Evolutionary conservation across 2,329 filamentous ascomycete genomes (phyloP).

Genomic region (Colletotrichum lupini): DNA sequence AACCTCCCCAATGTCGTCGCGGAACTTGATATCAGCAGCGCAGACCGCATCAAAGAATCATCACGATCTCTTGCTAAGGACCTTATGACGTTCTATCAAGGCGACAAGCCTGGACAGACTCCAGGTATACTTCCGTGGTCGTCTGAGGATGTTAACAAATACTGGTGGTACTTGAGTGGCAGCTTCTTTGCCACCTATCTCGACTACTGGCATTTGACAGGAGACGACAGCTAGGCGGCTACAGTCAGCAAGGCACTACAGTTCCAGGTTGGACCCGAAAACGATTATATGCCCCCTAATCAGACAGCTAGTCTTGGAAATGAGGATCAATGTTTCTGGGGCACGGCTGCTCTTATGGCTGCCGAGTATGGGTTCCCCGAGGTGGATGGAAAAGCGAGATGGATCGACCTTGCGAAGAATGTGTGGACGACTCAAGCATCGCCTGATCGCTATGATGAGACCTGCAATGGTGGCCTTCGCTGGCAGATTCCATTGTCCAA

Average conservation of each 20-base stretch:
- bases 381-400: conserved; percentile 54
- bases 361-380: conserved; percentile 65
- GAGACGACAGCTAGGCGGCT: conserved; percentile 63
- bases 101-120: conserved; percentile 42
- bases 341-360: conserved; percentile 65
- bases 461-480: conserved; percentile 71
- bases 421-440: conserved; percentile 64
- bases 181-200: conserved; percentile 47
- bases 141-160: conserved; percentile 42
- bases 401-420: conserved; percentile 66
- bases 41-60: conserved; percentile 36
- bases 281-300: conserved; percentile 62
- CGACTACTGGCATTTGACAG: conserved; percentile 53
- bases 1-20: neutral
- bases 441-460: conserved; percentile 58
- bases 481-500: conserved; percentile 76
- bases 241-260: conserved; percentile 56
- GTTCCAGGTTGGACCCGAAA: conserved; percentile 57
- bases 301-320: conserved; percentile 60
- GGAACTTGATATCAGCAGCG: conserved; percentile 13
- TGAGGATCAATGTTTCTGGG: conserved; percentile 72
- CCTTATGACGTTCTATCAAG: conserved; percentile 45
- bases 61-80: conserved; percentile 41
- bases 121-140: conserved; percentile 45
- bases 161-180: conserved; percentile 49